Evolutionary conservation across 2,329 filamentous ascomycete genomes (phyloP), one percentile per base, ranked within the genome.

Genomic region (Colletotrichum lini): DNA sequence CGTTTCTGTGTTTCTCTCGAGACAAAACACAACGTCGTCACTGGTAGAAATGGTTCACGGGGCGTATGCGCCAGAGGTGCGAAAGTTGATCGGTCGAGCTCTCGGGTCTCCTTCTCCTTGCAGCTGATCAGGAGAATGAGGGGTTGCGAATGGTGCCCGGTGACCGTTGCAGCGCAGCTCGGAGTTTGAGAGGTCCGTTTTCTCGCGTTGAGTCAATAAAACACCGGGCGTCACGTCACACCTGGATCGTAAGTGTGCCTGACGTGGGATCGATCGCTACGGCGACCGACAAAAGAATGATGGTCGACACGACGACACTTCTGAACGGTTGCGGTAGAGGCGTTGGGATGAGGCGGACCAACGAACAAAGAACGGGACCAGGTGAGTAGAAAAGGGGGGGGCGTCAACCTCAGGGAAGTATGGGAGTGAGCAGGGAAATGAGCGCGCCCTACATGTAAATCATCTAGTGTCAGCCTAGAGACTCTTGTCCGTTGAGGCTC

Each of bases 221-320:
- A 53, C 58, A 53, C 65, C 64, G 38, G 23, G 38, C 42, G 30
- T 47, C 18, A 49, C 47, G 30, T 47, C 18, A 49, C 40, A 63
- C 10, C 40, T 15, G 59, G 15, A 13, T 60, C 8, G 21, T 12
- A 42, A 30, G 44, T 52, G 38, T 67, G 52, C 47, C 49, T 59
- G 53, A 54, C 65, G 65, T 60, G 40, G 54, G 47, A 61, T 44
- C 58, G 65, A 68, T 71, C 52, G 68, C 50, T 30, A 44, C 42
- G 23, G 35, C 30, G 60, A 61, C 44, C 52, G 42, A 58, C 40
- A 69, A 47, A 38, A 49, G 18, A 49, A 26, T 58, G 44, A n/a
- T 58, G 52, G 69, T 72, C 65, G 59, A 64, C 65, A 68, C 49
- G 53, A 35, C 58, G 65, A 69, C 65, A 64, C 40, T 42, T n/a